A percentile compares a stretch with the other conserved stretches of the same genome.
phyloP scores from a whole-genome alignment of 140 eudicot species.

The Senecio squalidus region DNA sequence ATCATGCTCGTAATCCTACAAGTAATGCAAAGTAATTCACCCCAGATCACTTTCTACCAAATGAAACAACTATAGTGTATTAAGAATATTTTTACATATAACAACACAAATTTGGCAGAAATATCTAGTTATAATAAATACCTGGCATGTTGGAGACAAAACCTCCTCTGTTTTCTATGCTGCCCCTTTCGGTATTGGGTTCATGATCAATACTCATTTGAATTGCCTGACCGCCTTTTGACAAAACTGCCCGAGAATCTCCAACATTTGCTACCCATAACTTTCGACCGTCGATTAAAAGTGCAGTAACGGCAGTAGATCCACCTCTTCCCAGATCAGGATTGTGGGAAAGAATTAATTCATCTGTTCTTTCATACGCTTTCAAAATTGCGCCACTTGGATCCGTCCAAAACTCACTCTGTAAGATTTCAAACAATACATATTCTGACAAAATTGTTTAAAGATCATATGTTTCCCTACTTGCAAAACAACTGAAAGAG shows the following conservation, averaged over 20 bases:
- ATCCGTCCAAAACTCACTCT: constrained; percentile 81
- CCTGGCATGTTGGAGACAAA: constrained; percentile 99
- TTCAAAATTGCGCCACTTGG: constrained; percentile 53
- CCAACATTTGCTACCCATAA: constrained; percentile 94
- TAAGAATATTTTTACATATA: not conserved
- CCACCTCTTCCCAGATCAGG: constrained; percentile 92
- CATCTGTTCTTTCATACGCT: constrained; percentile 87
- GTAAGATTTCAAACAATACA: not conserved
- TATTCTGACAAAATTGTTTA: not conserved
- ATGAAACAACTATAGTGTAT: not conserved
- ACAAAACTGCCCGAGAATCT: constrained; percentile 85
- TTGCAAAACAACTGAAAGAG: not conserved
- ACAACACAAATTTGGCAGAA: constrained; percentile 3
- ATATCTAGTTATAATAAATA: constrained; percentile 3
- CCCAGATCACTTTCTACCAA: constrained; percentile 4
- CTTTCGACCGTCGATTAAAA: constrained; percentile 49
- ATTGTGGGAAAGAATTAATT: constrained; percentile 68
- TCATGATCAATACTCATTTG: constrained; percentile 85
- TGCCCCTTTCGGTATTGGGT: constrained; percentile 77
- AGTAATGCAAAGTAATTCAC: not conserved
- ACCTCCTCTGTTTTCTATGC: constrained; percentile 86
- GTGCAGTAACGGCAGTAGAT: constrained; percentile 88
- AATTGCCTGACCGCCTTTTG: constrained; percentile 74
- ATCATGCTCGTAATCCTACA: not conserved
- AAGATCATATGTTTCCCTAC: not conserved